Conservation (phyloP, 2,329 filamentous ascomycete species). For the Leptographium galeiforme region DNA sequence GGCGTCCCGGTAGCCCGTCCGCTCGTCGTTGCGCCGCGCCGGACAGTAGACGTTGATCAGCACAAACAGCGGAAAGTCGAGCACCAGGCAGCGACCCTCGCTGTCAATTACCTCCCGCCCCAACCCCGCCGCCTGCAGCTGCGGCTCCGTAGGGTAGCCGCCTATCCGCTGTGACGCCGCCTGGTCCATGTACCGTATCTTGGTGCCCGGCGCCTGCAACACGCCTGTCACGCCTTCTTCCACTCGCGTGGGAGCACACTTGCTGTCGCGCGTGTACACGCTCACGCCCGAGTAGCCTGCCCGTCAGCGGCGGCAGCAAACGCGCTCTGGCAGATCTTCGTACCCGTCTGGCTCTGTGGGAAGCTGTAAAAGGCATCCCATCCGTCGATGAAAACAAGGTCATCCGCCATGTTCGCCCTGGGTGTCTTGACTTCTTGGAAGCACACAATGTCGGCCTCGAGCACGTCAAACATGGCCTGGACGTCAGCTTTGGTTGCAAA, state of each 20-base stretch:
- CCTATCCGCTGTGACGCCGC: conserved; percentile 67
- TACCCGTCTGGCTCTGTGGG: conserved; percentile 86
- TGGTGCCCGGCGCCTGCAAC: conserved; percentile 58
- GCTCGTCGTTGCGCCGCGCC: conserved; percentile 68
- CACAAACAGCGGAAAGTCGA: conserved; percentile 93
- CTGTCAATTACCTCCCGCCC: conserved; percentile 69
- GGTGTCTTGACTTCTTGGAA: conserved; percentile 98
- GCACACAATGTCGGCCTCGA: conserved; percentile 84
- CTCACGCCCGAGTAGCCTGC: conserved; percentile 89
- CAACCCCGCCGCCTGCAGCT: conserved; percentile 40
- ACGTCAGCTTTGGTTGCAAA: conserved; percentile 1
- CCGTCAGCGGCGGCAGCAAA: no score
- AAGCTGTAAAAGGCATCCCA: conserved; percentile 97
- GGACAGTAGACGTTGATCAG: conserved; percentile 87
- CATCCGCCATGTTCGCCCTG: conserved; percentile 77
- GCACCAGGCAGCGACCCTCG: conserved; percentile 78
- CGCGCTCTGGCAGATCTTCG: not conserved
- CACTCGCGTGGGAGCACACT: conserved; percentile 73
- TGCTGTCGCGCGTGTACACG: conserved; percentile 81
- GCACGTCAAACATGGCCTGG: conserved; percentile 78
- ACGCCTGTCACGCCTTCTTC: conserved; percentile 89
- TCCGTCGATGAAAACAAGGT: conserved; percentile 87
- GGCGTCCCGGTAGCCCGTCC: conserved; percentile 67
- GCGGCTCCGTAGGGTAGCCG: conserved; percentile 63
- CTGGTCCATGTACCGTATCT: conserved; percentile 59